These are phyloP conservation scores for Mycena amicta DNA, from an alignment of 768 basidiomycete genomes.

Conservation along the genomic window DNA sequence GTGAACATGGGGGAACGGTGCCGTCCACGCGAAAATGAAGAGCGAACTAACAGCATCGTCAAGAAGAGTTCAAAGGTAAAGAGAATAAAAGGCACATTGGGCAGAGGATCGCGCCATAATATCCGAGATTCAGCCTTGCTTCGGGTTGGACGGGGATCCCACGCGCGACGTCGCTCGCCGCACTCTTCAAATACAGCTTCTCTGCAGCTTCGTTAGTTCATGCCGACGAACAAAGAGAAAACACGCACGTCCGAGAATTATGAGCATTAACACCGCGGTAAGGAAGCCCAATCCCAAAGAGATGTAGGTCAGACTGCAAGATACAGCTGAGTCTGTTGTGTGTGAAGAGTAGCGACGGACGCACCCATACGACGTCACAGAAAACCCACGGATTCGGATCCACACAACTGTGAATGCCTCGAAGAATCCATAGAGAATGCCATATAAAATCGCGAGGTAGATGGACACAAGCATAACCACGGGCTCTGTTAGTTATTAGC, in stretches of 20 bases:
- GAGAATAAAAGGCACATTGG: constrained; percentile 9
- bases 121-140: constrained; percentile 7
- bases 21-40: constrained; percentile 22
- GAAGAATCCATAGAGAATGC: constrained; percentile 21
- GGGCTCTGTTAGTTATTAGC: constrained; percentile 14
- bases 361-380: constrained; percentile 13
- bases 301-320: constrained; percentile 23
- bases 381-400: constrained; percentile 16
- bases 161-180: neutral
- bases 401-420: constrained; percentile 18
- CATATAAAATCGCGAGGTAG: constrained; percentile 18
- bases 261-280: constrained; percentile 3
- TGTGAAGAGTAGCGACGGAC: too few relatives aligned
- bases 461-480: constrained; percentile 21
- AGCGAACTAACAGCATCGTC: constrained; percentile 8
- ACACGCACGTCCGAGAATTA: constrained; percentile 14
- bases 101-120: constrained; percentile 14
- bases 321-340: too few relatives aligned
- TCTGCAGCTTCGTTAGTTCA: too few relatives aligned
- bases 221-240: neutral
- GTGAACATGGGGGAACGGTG: constrained; percentile 12
- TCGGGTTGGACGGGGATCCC: constrained; percentile 16
- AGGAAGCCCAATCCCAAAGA: constrained; percentile 19
- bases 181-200: constrained; percentile 5
- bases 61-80: neutral